phyloP scores from a whole-genome alignment of 129 eudicot species.

The Lactuca saligna region DNA sequence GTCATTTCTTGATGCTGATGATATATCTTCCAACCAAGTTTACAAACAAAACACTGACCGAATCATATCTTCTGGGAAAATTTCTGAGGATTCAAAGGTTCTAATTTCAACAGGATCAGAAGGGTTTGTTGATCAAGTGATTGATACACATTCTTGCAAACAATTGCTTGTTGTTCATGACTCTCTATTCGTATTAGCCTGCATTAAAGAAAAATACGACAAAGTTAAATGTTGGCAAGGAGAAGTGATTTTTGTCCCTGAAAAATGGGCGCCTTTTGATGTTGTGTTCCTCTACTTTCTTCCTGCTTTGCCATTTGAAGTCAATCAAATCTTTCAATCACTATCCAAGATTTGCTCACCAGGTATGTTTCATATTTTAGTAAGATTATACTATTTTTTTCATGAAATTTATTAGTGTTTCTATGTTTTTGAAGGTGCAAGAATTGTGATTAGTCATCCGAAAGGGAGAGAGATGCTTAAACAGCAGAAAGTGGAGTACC shows the following conservation, averaged over 20 bases:
- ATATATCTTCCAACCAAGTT: conserved; percentile 35
- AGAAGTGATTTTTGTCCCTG: conserved; percentile 63
- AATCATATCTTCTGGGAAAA: conserved; percentile 59
- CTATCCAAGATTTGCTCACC: conserved; percentile 65
- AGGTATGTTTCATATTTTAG: conserved; percentile 38
- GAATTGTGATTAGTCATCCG: conserved; percentile 85
- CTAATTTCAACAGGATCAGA: conserved; percentile 72
- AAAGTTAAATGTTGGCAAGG: conserved; percentile 85
- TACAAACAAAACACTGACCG: conserved; percentile 41
- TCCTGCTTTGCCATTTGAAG: conserved; percentile 75
- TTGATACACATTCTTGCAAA: conserved; percentile 46
- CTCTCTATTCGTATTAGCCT: conserved; percentile 66
- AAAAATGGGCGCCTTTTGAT: conserved; percentile 80
- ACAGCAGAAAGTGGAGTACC: conserved; percentile 54
- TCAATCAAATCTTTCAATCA: conserved; percentile 55
- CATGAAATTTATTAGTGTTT: neutral
- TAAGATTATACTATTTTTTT: neutral
- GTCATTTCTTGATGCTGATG: conserved; percentile 77
- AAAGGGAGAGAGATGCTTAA: conserved; percentile 66
- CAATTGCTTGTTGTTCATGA: conserved; percentile 77
- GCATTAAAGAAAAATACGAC: conserved; percentile 74
- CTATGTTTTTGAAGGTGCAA: conserved; percentile 52
- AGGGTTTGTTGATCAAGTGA: conserved; percentile 68
- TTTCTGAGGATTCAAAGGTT: conserved; percentile 53
- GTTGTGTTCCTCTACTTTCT: conserved; percentile 76